Percentiles rank a stretch among this genome's conserved stretches.
Conservation (phyloP, 805 yeast species). For the Cyberlindnera mycetangii region DNA sequence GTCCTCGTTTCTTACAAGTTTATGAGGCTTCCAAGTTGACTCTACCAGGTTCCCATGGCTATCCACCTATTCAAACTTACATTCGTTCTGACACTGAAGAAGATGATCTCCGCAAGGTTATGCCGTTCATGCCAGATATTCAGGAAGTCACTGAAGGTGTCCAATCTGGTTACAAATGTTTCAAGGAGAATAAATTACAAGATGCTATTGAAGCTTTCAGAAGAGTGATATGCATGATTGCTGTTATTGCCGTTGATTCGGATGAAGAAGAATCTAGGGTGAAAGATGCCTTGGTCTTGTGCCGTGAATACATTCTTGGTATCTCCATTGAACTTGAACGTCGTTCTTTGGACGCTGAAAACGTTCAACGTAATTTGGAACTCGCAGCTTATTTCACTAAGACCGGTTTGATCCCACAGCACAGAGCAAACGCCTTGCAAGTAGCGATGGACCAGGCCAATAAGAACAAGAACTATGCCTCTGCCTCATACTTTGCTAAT, state of each 20-base stretch:
- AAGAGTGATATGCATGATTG: constrained; percentile 68
- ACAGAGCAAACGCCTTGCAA: constrained; percentile 82
- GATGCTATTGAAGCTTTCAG: constrained; percentile 81
- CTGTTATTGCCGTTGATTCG: constrained; percentile 66
- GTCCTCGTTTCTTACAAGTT: constrained; percentile 77
- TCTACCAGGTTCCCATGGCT: constrained; percentile 65
- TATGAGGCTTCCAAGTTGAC: constrained; percentile 78
- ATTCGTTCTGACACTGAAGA: constrained; percentile 63
- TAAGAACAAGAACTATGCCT: constrained; percentile 81
- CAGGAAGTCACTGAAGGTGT: constrained; percentile 57
- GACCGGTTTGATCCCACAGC: constrained; percentile 77
- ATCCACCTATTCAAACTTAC: constrained; percentile 66
- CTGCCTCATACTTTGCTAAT: constrained; percentile 86
- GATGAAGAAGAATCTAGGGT: constrained; percentile 79
- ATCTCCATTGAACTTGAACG: constrained; percentile 87
- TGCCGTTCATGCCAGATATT: constrained; percentile 76
- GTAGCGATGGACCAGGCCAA: constrained; percentile 94
- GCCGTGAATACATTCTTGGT: constrained; percentile 91
- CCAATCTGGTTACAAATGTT: constrained; percentile 74
- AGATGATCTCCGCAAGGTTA: constrained; percentile 42
- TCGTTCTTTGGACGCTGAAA: constrained; percentile 69
- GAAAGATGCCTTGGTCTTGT: constrained; percentile 61
- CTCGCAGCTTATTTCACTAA: constrained; percentile 94
- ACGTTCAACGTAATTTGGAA: constrained; percentile 83
- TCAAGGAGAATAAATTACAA: constrained; percentile 79